A percentile compares a stretch with the other conserved stretches of the same genome.
Conservation (phyloP, 257 asterid genomes). For the Primulina huaijiensis region DNA sequence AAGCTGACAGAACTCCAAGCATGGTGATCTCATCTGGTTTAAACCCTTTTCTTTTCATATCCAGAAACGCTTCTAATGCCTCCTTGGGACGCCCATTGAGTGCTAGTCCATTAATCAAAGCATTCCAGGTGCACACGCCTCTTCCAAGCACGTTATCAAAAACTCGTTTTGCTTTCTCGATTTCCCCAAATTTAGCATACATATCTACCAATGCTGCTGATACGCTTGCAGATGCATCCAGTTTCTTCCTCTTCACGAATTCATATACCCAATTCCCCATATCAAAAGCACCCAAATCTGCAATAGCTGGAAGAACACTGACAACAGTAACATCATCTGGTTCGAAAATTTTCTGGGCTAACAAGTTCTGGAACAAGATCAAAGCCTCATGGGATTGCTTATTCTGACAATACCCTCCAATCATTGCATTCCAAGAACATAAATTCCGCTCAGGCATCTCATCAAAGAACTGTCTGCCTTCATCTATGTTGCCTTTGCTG, state of each 20-base stretch:
- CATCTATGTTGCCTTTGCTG: slow-evolving; percentile 43
- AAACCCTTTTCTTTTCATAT: slow-evolving; percentile 55
- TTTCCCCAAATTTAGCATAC: slow-evolving; percentile 89
- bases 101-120: slow-evolving; percentile 86
- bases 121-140: slow-evolving; percentile 79
- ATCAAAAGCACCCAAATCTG: slow-evolving; percentile 78
- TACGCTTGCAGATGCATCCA: slow-evolving; percentile 65
- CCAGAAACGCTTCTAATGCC: slow-evolving; percentile 58
- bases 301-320: slow-evolving; percentile 82
- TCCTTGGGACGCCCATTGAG: slow-evolving; percentile 74
- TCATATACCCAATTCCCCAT: slow-evolving; percentile 74
- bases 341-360: slow-evolving; percentile 36
- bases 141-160: slow-evolving; percentile 43
- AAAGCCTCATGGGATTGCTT: slow-evolving; percentile 68
- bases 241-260: slow-evolving; percentile 53
- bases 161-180: slow-evolving; percentile 55
- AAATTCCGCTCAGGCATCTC: slow-evolving; percentile 67
- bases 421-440: slow-evolving; percentile 90
- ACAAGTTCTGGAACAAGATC: slow-evolving; percentile 59
- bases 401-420: slow-evolving; percentile 75
- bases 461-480: slow-evolving; percentile 68
- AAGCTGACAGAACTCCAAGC: slow-evolving; percentile 88
- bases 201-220: slow-evolving; percentile 83
- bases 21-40: slow-evolving; percentile 64
- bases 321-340: slow-evolving; percentile 78